phyloP scores from a whole-genome alignment of 169 alveolate genomes.

The Plasmodium vivax region DNA sequence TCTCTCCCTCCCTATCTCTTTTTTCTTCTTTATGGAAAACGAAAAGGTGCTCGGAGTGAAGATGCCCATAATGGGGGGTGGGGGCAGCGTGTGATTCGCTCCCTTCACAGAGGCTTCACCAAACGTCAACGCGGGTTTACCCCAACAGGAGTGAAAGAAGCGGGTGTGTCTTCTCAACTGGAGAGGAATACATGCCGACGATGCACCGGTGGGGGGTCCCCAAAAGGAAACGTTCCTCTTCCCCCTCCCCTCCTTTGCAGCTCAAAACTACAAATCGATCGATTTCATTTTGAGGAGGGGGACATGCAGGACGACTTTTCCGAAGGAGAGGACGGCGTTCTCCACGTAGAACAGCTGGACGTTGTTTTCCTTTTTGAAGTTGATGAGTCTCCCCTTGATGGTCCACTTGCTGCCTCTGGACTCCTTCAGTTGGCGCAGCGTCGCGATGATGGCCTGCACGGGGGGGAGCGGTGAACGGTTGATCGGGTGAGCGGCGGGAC shows the following conservation, averaged over 20 bases:
- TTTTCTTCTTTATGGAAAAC: too few relatives aligned
- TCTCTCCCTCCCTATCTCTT: too few relatives aligned
- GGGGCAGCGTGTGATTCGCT: not conserved
- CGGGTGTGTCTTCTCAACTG: not conserved
- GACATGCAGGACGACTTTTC: slow-evolving; percentile 11
- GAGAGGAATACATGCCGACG: not conserved
- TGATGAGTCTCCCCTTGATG: slow-evolving; percentile 47
- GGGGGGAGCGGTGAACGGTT: not conserved
- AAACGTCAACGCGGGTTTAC: not conserved
- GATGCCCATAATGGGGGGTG: not conserved
- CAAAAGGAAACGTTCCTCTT: not conserved
- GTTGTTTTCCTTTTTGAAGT: slow-evolving; percentile 62
- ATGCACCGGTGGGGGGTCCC: not conserved
- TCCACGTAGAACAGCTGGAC: slow-evolving; percentile 34
- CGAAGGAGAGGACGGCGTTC: slow-evolving; percentile 49
- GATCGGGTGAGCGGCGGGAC: too few relatives aligned
- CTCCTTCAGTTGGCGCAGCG: slow-evolving; percentile 26
- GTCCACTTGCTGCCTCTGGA: slow-evolving; percentile 46
- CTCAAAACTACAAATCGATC: slow-evolving; percentile 28
- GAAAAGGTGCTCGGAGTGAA: not conserved
- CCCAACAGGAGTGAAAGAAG: not conserved
- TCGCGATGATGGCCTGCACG: slow-evolving; percentile 50
- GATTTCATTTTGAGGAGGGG: slow-evolving; percentile 68
- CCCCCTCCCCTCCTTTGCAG: not conserved
- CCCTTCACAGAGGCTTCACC: not conserved